Evolutionary conservation across 352 stramenopile genomes (phyloP), one percentile per base, ranked within the genome.

Genomic region (Phytophthora quininea): DNA sequence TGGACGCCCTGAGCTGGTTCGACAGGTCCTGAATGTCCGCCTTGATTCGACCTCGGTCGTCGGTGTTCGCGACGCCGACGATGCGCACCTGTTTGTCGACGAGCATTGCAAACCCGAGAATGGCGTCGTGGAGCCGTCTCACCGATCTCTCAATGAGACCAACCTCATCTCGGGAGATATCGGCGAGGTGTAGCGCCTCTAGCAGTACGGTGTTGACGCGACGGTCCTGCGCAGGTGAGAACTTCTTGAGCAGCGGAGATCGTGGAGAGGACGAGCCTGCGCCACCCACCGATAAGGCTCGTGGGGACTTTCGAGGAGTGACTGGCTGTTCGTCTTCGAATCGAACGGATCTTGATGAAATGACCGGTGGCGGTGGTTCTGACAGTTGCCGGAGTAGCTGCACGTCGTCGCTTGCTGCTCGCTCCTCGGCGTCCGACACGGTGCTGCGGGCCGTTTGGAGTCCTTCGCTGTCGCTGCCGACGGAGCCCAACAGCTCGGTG

Each of bases 41-140:
- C 54, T 82, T 79, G 30, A 90, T 64, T 10, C 82, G 77, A 0
- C 70, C 74, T 14, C 77, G 63, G 43, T 88, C 76, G 15, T 88
- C 78, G 11, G 76, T 46, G 14, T 62, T 87, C 45, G 81, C 64
- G 3, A 32, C 61, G 12, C 81, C 76, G 30, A 88, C 80, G 54
- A 90, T 85, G 24, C 84, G 88, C 32, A 91, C 84, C 48, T 91
- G 85, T 49, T 90, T 90, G 67, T 90, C 85, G 14, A 93, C 76
- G 2, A 93, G 72, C 19, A 93, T 73, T 8, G 83, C 75, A 46
- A 93, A 91, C 0, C 79, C 77, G 32, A 90, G 64, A 50, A 92
- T 83, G 3, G 77, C 80, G 46, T 90, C 80, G 15, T 82, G 76
- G 7, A 93, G 59, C 7, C 80, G 74, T 52, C 82, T 87, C 48